phyloP scores from a whole-genome alignment of 169 alveolate species.

The Babesia bigemina region DNA sequence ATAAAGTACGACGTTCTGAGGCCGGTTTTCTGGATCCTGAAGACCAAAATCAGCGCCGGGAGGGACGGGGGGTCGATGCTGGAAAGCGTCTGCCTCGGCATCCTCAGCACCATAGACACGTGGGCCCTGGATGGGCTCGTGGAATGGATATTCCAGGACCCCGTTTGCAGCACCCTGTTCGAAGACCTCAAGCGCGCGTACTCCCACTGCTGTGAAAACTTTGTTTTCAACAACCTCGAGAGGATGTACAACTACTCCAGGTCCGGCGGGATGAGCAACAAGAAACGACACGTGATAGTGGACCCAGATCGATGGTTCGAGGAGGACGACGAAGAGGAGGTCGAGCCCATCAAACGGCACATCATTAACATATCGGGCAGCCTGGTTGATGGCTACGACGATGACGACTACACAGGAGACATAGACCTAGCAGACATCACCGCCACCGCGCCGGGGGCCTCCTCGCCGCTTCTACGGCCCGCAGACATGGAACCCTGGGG shows the following conservation, averaged over 20 bases:
- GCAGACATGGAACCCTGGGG: constrained; percentile 1
- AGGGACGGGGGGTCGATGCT: constrained; percentile 49
- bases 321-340: constrained; percentile 64
- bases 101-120: constrained; percentile 56
- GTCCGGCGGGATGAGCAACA: constrained; percentile 10
- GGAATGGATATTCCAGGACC: constrained; percentile 58
- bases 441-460: not conserved
- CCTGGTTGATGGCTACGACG: constrained; percentile 61
- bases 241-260: constrained; percentile 32
- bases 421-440: not conserved
- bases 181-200: constrained; percentile 22
- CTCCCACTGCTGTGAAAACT: constrained; percentile 23
- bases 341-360: not conserved
- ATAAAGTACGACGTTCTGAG: constrained; percentile 48
- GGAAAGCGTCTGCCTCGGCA: constrained; percentile 63
- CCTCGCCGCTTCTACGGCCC: not conserved
- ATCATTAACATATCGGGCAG: not conserved
- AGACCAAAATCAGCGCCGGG: constrained; percentile 34
- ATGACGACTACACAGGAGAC: constrained; percentile 12
- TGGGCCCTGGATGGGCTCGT: constrained; percentile 57
- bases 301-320: constrained; percentile 69
- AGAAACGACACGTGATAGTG: constrained; percentile 4
- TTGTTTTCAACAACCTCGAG: constrained; percentile 41
- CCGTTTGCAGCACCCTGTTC: constrained; percentile 22
- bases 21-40: constrained; percentile 66